Base-by-base conservation (phyloP, 2,329 filamentous ascomycete species). In the Aspergillus aculeatus region DNA sequence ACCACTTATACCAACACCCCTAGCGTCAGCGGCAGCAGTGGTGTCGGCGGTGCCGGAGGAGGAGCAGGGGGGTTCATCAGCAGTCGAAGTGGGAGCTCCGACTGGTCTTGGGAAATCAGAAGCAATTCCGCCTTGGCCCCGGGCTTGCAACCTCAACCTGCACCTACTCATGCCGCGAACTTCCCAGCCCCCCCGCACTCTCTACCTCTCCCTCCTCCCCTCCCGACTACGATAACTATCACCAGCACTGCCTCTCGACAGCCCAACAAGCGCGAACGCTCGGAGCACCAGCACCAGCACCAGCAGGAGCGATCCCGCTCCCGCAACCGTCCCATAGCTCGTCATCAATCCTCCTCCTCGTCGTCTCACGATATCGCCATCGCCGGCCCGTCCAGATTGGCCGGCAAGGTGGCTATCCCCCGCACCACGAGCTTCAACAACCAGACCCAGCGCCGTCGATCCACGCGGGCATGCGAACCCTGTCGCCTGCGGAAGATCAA, bases 401-500 rank as follows among this genome's bases (percentile, higher is more conserved):
- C 41, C 1, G 62, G 65, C 2, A 73, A 73, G 50, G 69, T 74
- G 31, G 63, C 72, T 1, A 74, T 74, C 12, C 72, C 72, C 1
- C 70, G 72, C 5, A 55, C 68, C 9, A 59, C 68, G 2, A 54
- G 61, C 2, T 31, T 62, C n/a, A 66, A 66, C 23, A 62, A 54
- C 0, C 58, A 61, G 0, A 55, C 59, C 1, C 66, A 66, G 29
- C 69, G 71, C 35, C 68, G 68, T 9, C 71, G 72, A 6, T 73
- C 72, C 7, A 66, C 68, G 0, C 68, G 71, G 4, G 74, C 75
- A 31, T 73, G 73, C 35, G 74, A 77, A 65, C 63, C 73, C 5
- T 76, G 73, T 59, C 68, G 73, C 19, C 66, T 67, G 50, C 70
- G 73, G 14, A 75, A 75, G 57, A 71, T 72, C 52, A 75, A 75